Conservation (phyloP, 148 eudicot genomes). For the Polygonum maritimum region DNA sequence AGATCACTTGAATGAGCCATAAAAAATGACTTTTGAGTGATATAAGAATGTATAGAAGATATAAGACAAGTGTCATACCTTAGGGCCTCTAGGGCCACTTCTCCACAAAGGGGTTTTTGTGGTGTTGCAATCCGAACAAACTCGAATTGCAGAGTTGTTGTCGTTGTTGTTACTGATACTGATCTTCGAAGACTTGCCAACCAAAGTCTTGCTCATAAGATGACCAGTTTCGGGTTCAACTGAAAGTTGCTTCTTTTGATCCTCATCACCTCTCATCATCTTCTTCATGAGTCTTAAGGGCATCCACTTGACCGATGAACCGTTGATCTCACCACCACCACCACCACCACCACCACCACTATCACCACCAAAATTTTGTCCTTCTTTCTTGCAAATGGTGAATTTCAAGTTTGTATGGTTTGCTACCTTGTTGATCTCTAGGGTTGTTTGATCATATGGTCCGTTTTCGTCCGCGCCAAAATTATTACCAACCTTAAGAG, state of each 20-base stretch:
- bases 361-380: not conserved
- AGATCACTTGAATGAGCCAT: not conserved
- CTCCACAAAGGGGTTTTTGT: constrained; percentile 86
- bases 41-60: not conserved
- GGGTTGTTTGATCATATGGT: constrained; percentile 14
- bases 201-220: constrained; percentile 13
- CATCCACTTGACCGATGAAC: constrained; percentile 39
- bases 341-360: not conserved
- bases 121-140: constrained; percentile 69
- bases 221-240: constrained; percentile 7
- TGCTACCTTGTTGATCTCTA: constrained; percentile 11
- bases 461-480: not conserved
- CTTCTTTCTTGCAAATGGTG: constrained; percentile 30
- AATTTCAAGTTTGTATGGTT: constrained; percentile 18
- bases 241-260: constrained; percentile 11
- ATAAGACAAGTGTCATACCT: constrained; percentile 25
- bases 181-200: constrained; percentile 1
- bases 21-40: not conserved
- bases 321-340: not conserved
- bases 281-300: constrained; percentile 45
- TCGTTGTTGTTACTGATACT: constrained; percentile 21
- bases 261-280: constrained; percentile 22
- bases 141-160: constrained; percentile 35
- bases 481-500: constrained; percentile 14
- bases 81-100: constrained; percentile 78